Base-by-base conservation (phyloP, 352 stramenopile species). In the Globisporangium acanthophoron region DNA sequence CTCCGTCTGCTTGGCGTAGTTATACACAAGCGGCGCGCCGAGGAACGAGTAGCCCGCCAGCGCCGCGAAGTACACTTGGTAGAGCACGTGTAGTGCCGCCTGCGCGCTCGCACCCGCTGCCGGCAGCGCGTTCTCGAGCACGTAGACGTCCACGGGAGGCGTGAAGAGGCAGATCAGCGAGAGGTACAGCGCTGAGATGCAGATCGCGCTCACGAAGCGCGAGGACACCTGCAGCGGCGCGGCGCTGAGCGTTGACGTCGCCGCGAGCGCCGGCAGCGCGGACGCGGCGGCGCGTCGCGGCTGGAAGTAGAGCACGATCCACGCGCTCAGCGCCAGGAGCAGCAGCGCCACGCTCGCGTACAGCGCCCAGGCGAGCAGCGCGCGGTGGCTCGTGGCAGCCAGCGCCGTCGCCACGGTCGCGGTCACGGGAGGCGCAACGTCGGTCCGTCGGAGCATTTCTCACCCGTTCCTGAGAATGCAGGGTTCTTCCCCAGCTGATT, bases 1-100 rank as follows among this genome's bases (percentile, higher is more conserved):
- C 62, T 92, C 85, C 27, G 80, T 92, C 61, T 94, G 80, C 27
- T 85, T 84, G 6, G 85, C 80, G 60, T 92, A 94, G 61, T 92
- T 85, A 60, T 79, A 94, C 27, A 85, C 78, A 20, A 94, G 77
- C 33, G 85, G 85, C 37, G 82, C 84, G 9, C 76, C 73, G 2
- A 90, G 46, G 52, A 92, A 90, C 39, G 73, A 86, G 65, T 90
- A 90, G 3, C 73, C 56, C 16, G 73, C 75, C 15, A 94, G 59
- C 0, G 65, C 59, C 13, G 71, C 76, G 40, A 94, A 87, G 61
- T 88, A 90, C 2, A 91, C 69, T 44, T 77, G 70, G 66, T 94
- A 94, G 51, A 94, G 61, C 6, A 79, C 53, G 37, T 71, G 70
- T 3, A 94, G 66, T 47, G 71, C 43, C n/a, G 43, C 78, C 13